Evolutionary conservation across 1,139 yeast genomes (phyloP), one percentile per base, ranked within the genome.

Genomic region (Pichia sp.): DNA sequence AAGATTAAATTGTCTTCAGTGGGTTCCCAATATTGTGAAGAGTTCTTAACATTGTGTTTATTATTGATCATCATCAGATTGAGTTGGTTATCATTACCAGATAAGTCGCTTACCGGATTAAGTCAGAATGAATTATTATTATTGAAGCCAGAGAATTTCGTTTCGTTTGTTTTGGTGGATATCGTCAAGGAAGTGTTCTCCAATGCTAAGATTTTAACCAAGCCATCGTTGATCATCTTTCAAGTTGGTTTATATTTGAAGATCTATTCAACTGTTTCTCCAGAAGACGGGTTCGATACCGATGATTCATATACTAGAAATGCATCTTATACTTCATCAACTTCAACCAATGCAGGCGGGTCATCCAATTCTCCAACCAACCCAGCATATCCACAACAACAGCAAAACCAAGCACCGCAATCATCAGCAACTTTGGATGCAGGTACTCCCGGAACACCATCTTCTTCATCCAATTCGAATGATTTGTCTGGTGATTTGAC

Each of bases 81-180:
- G 19, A 70, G 77, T 30, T 76, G 80, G 77, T 58, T 75, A 43
- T 72, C 80, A 0, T 56, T 76, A 44, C 80, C 81, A 2, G 54
- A 53, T 8, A 54, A 53, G 8, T 40, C 48, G n/a, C 28, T 48
- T 8, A 37, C 37, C n/a, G 51, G 51, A 10, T 38, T 63, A 22
- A 55, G 65, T 1, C 44, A 53, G 8, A 65, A 64, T n/a, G 69
- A 66, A 42, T 39, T 45, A 21, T 18, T 58, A 6, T 46, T 66
- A 53, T 56, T 62, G 57, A 60, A 55, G 46, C 69, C 69, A 5
- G 69, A 66, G 46, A 65, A 65, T 48, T 51, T 62, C 20, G 58
- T 66, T 19, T 58, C 67, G 1, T 62, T 66, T 59, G 63, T 62
- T 12, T 47, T 65, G 37, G 59, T 64, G 33, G 69, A 66, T 44